These are phyloP conservation scores for Lyophyllum atratum DNA, from an alignment of 768 basidiomycete genomes.

Conservation along the genomic window DNA sequence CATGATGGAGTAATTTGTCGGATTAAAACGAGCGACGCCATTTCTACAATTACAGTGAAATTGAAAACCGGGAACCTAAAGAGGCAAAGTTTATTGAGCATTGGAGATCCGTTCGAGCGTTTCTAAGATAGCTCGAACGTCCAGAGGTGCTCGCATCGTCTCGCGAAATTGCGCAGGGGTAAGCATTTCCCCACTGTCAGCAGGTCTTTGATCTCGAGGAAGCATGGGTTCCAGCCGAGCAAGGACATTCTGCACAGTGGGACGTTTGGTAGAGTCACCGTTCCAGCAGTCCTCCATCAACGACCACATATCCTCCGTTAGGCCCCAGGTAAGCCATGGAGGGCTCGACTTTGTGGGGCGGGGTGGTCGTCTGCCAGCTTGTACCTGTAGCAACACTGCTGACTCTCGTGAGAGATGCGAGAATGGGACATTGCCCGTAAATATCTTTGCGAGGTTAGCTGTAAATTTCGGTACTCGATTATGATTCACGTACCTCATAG, in stretches of 20 bases:
- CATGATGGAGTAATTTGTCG: too few species aligned
- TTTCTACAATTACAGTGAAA: too few species aligned
- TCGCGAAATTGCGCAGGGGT: not conserved
- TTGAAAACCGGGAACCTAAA: too few species aligned
- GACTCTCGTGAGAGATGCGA: not conserved
- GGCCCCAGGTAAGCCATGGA: slow-evolving; percentile 9
- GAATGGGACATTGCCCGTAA: slow-evolving; percentile 1
- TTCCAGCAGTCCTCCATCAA: slow-evolving; percentile 27
- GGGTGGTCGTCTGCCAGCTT: slow-evolving; percentile 17
- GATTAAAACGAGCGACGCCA: too few species aligned
- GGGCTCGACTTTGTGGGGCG: slow-evolving; percentile 9
- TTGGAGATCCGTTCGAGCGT: not conserved
- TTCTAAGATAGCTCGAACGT: not conserved
- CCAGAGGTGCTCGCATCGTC: not conserved
- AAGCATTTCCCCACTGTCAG: not conserved
- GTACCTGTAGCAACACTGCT: slow-evolving; percentile 14
- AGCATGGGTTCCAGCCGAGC: not conserved
- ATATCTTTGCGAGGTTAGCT: not conserved
- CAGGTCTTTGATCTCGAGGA: not conserved
- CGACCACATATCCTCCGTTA: slow-evolving; percentile 20
- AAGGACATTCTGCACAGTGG: not conserved
- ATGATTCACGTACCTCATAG: not conserved
- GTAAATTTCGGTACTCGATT: not conserved
- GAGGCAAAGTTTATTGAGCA: too few species aligned
- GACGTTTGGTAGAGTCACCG: slow-evolving; percentile 17